These are phyloP conservation scores for Elongisporangium senticosum DNA, from an alignment of 352 stramenopile genomes.

Conservation along the genomic window DNA sequence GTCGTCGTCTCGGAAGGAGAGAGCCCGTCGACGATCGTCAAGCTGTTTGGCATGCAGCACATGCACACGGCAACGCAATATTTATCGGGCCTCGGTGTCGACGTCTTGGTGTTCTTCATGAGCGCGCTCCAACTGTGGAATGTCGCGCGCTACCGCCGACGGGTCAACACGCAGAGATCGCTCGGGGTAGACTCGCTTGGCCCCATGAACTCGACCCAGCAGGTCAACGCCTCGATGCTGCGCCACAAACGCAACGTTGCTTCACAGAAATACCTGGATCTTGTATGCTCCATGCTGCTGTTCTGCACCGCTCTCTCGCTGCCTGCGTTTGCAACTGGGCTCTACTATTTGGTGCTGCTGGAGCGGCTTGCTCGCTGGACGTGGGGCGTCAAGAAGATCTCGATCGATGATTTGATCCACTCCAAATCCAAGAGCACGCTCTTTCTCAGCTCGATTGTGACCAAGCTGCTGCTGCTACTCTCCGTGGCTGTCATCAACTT, in stretches of 20 bases:
- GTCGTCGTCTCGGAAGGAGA: constrained; percentile 9
- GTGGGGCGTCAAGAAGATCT: constrained; percentile 53
- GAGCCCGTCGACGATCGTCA: constrained; percentile 11
- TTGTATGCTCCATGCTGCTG: constrained; percentile 42
- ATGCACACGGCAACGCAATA: constrained; percentile 27
- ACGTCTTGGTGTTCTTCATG: constrained; percentile 50
- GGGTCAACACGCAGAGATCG: not conserved
- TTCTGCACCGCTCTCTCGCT: constrained; percentile 58
- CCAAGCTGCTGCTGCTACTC: constrained; percentile 35
- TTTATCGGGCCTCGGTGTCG: constrained; percentile 45
- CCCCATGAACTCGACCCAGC: not conserved
- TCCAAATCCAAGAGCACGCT: constrained; percentile 18
- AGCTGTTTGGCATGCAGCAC: constrained; percentile 39
- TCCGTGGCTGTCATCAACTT: constrained; percentile 41
- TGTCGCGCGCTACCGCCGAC: not conserved
- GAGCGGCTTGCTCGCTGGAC: constrained; percentile 61
- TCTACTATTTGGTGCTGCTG: constrained; percentile 61
- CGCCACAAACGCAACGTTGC: not conserved
- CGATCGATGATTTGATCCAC: constrained; percentile 45
- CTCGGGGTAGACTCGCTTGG: not conserved
- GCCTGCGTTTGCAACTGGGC: constrained; percentile 40
- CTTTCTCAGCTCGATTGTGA: constrained; percentile 39
- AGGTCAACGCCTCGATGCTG: not conserved
- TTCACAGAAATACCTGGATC: constrained; percentile 21
- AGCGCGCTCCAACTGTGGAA: constrained; percentile 32